Evolutionary conservation across 192 early-diverging fungal genomes (phyloP).

Genomic region (Rhizophagus prolifer): DNA sequence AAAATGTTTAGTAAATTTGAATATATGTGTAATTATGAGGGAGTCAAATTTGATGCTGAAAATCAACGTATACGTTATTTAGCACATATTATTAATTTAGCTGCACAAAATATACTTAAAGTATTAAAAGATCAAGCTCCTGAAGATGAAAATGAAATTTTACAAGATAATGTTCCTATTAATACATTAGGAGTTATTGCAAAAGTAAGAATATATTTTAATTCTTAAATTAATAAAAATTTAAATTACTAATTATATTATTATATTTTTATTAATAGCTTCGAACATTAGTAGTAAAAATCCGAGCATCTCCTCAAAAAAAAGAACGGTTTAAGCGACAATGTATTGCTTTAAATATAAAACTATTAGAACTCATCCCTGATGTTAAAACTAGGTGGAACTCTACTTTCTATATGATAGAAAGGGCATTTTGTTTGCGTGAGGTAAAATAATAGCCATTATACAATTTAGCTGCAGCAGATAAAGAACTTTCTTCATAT

Average conservation of each 20-base stretch:
- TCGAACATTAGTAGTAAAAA: neutral
- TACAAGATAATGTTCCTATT: neutral
- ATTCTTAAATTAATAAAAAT: too few relatives aligned
- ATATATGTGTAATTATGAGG: neutral
- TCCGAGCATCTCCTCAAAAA: neutral
- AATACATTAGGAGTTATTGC: too few relatives aligned
- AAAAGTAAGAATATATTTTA: neutral
- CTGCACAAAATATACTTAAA: neutral
- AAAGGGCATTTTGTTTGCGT: neutral
- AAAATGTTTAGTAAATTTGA: slow-evolving; percentile 1
- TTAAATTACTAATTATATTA: neutral
- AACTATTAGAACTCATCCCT: neutral
- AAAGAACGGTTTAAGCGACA: neutral
- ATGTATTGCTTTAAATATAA: neutral
- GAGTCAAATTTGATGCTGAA: neutral
- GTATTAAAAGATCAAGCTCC: neutral
- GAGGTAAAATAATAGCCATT: too few relatives aligned
- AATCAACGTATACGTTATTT: neutral
- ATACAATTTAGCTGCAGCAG: too few relatives aligned
- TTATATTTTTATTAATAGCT: neutral
- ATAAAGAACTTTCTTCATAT: too few relatives aligned
- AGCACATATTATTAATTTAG: slow-evolving; percentile 2
- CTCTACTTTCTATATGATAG: neutral
- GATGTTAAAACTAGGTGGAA: neutral
- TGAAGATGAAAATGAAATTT: neutral